Base-by-base conservation (phyloP, 139 green algal species). In the Pleodorina starrii region DNA sequence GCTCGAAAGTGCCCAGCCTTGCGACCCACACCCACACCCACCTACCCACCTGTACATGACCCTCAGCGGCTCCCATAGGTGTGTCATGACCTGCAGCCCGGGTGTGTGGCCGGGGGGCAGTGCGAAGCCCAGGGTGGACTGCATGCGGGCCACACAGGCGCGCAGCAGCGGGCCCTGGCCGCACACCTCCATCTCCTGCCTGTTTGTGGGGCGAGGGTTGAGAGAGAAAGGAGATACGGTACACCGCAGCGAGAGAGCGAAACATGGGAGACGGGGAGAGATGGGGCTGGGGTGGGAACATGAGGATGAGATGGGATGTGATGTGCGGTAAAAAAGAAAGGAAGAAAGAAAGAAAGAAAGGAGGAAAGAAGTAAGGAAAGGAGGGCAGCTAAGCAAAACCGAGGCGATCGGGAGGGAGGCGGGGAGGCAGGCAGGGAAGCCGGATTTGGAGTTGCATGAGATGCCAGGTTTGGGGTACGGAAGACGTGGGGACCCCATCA, bases 1-100 rank as follows among this genome's bases (percentile, higher is more conserved):
- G n/a, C n/a, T n/a, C n/a, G n/a, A n/a, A n/a, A n/a, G n/a, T n/a
- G n/a, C n/a, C n/a, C n/a, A n/a, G n/a, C n/a, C n/a, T n/a, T n/a
- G n/a, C n/a, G n/a, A n/a, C n/a, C n/a, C n/a, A n/a, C n/a, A n/a
- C n/a, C n/a, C n/a, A n/a, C n/a, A n/a, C n/a, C n/a, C n/a, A n/a
- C n/a, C n/a, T n/a, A 4, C 54, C 3, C 23, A 87, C 81, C 81
- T 87, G 89, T 91, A 86, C 19, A 35, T 44, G 21, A 60, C 85
- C 32, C 84, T 68, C 44, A 93, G 77, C 27, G 79, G 83, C 69
- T 93, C 87, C 90, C 90, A 93, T 32, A 93, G 83, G 69, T 93
- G 90, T 25, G 51, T 80, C 90, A 93, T 91, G 83, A 84, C 85
- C 0, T 16, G 17, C 48, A 93, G 54, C 0, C 84, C 72, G 25